Conservation (phyloP, 106 monocot species). For the Platanthera zijinensis region DNA sequence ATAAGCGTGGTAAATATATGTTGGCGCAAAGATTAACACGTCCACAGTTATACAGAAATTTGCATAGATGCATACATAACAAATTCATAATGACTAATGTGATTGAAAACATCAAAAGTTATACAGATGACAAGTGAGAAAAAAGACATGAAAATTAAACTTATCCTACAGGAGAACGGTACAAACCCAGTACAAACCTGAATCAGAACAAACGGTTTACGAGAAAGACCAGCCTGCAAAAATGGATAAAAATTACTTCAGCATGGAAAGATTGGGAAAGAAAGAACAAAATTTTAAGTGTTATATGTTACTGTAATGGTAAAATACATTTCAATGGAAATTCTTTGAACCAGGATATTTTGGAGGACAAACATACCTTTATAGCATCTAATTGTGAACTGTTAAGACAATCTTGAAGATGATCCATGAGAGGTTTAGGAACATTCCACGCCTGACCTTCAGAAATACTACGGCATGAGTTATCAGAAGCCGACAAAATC, state of each 20-base stretch:
- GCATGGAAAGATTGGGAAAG: neutral
- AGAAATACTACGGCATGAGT: slow-evolving; percentile 16
- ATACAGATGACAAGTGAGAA: too few relatives aligned
- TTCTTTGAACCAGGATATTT: neutral
- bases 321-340: neutral
- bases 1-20: too few relatives aligned
- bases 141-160: neutral
- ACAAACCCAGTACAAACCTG: slow-evolving; percentile 44
- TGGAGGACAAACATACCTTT: slow-evolving; percentile 40
- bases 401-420: slow-evolving; percentile 72
- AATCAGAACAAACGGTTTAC: slow-evolving; percentile 87
- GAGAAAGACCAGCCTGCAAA: slow-evolving; percentile 85
- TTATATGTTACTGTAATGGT: neutral
- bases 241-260: slow-evolving; percentile 6
- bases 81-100: too few relatives aligned
- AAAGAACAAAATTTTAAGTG: neutral
- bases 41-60: too few relatives aligned
- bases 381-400: slow-evolving; percentile 83
- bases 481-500: slow-evolving; percentile 72
- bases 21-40: too few relatives aligned
- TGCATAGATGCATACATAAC: too few relatives aligned
- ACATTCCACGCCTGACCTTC: slow-evolving; percentile 70
- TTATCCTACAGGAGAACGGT: neutral
- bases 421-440: slow-evolving; percentile 77
- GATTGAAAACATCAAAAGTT: too few relatives aligned